Evolutionary conservation across 2,329 filamentous ascomycete genomes (phyloP), one percentile per base, ranked within the genome.

Genomic region (Clathrospora elynae): DNA sequence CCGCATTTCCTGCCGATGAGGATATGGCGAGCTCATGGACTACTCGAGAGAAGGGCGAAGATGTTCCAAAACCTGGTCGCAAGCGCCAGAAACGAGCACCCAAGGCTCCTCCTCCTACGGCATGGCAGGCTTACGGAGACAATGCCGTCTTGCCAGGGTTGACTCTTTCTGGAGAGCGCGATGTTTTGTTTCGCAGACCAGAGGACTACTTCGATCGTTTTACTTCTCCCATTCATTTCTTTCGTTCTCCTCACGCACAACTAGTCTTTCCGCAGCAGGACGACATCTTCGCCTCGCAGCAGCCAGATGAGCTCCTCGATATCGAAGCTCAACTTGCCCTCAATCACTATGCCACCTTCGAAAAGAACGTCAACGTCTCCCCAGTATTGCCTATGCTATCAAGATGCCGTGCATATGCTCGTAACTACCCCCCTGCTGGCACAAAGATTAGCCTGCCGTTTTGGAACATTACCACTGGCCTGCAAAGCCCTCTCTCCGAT

Each of bases 201-300:
- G 70, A 72, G 26, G 59, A 73, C 36, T 76, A 70, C 44, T 76
- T 76, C 42, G 76, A 79, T 52, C 71, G 73, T 3, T 79, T 78
- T 51, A 75, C 74, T 1, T 77, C 75, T 5, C 75, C 77, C 3
- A 64, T 75, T 3, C 69, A 77, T 29, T 78, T 78, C 62, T 78
- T 79, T 46, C 74, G 77, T 34, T 75, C 75, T 1, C 65, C 75
- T 5, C 60, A 62, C 24, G 62, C 55, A 10, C 52, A 64, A 13
- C 42, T 68, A 13, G 13, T 62, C 9, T 53, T 51, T 32, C 60
- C 66, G 8, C 50, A 53, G 7, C 37, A 51, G 9, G 62, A 64
- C 17, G 52, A 70, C 23, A 23, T 43, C 5, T 38, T 56, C n/a
- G 60, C 66, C n/a, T 61, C 60, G 3, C 46, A 55, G 5, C 53